Evolutionary conservation across 2,329 filamentous ascomycete species (phyloP).

Genomic region (Colletotrichum musae): DNA sequence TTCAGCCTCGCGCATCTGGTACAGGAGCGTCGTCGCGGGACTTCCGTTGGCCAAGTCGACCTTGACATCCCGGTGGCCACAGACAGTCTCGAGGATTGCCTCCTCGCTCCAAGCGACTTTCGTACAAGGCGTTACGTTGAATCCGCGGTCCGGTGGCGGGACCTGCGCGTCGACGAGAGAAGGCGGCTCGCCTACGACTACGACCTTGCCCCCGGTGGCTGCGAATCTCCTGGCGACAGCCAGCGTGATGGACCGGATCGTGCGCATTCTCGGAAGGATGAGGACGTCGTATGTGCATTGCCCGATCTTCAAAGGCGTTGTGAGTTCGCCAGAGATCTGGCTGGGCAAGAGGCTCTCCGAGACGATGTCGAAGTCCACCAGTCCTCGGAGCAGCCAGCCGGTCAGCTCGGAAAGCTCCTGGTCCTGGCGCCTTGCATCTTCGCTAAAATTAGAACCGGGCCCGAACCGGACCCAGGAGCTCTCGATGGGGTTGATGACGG

Average conservation of each 20-base stretch:
- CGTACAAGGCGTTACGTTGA: conserved; percentile 7
- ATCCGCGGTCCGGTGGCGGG: not conserved
- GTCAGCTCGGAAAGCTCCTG: conserved; percentile 45
- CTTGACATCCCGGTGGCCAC: not conserved
- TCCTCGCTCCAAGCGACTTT: conserved; percentile 11
- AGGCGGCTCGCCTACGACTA: conserved; percentile 19
- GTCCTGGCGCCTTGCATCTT: conserved; percentile 46
- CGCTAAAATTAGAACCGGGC: conserved; percentile 44
- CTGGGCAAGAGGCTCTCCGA: conserved; percentile 48
- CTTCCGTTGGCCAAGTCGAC: conserved; percentile 14
- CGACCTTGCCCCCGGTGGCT: conserved; percentile 25
- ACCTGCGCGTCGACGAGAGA: conserved; percentile 17
- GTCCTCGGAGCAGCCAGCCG: conserved; percentile 34
- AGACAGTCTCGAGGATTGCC: not conserved
- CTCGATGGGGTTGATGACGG: conserved; percentile 51
- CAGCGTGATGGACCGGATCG: conserved; percentile 49
- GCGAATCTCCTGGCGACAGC: conserved; percentile 45
- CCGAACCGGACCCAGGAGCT: conserved; percentile 52
- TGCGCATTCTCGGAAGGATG: conserved; percentile 49
- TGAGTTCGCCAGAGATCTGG: conserved; percentile 35
- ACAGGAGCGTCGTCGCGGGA: conserved; percentile 43
- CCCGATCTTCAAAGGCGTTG: conserved; percentile 45
- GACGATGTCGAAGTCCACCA: conserved; percentile 53
- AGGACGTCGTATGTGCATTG: conserved; percentile 49
- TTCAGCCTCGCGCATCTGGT: conserved; percentile 49